These are phyloP conservation scores for Nakazawaea ernobii DNA, from an alignment of 805 yeast species.

Conservation along the genomic window DNA sequence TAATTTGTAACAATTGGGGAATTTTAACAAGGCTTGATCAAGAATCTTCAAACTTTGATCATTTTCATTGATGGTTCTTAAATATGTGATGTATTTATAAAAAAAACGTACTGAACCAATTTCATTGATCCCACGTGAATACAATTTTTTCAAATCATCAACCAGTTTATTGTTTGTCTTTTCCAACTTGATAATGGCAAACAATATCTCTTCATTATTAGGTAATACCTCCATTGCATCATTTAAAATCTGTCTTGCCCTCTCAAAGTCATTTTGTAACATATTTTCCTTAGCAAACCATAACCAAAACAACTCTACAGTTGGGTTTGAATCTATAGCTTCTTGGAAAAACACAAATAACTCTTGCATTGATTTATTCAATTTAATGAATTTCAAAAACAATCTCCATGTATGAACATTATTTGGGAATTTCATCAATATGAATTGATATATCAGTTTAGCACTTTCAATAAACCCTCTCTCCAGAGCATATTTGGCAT, in stretches of 20 bases:
- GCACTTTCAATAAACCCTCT: slow-evolving; percentile 29
- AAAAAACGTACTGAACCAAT: slow-evolving; percentile 46
- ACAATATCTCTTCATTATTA: slow-evolving; percentile 52
- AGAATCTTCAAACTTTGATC: slow-evolving; percentile 34
- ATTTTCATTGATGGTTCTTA: slow-evolving; percentile 31
- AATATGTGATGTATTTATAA: slow-evolving; percentile 52
- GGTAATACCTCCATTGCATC: slow-evolving; percentile 41
- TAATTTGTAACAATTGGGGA: slow-evolving; percentile 46
- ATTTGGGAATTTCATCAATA: slow-evolving; percentile 42
- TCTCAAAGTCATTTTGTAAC: slow-evolving; percentile 35
- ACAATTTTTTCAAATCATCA: slow-evolving; percentile 27
- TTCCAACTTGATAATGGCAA: slow-evolving; percentile 68
- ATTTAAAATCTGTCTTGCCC: slow-evolving; percentile 49
- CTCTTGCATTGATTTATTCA: slow-evolving; percentile 19
- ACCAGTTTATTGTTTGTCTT: slow-evolving; percentile 20
- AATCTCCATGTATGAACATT: slow-evolving; percentile 42
- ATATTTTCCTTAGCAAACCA: slow-evolving; percentile 75
- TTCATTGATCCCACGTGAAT: slow-evolving; percentile 31
- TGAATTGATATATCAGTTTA: slow-evolving; percentile 40
- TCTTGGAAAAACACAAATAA: slow-evolving; percentile 44
- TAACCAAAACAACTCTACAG: slow-evolving; percentile 45
- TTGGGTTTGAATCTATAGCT: slow-evolving; percentile 47
- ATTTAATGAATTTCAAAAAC: slow-evolving; percentile 32
- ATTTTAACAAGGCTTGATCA: slow-evolving; percentile 41
- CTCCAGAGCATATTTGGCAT: slow-evolving; percentile 26